Percentiles rank a stretch among this genome's conserved stretches.
Evolutionary conservation across 2,329 filamentous ascomycete genomes (phyloP).

Genomic region (Elsinoe fawcettii): DNA sequence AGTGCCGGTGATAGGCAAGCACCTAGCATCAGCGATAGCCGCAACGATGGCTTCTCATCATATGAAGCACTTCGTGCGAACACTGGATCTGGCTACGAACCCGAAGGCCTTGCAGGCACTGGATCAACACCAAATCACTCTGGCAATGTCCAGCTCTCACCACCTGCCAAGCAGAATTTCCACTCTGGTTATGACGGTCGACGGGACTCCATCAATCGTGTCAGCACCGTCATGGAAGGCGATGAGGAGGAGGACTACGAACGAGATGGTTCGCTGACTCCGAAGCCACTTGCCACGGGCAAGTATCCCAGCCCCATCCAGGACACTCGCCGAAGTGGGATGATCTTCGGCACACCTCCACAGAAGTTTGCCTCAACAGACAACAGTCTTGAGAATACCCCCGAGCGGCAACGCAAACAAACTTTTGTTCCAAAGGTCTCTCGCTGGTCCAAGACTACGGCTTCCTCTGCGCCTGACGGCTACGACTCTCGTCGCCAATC

Average conservation of each 20-base stretch:
- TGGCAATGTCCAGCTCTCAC: constrained; percentile 19
- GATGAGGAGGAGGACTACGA: constrained; percentile 60
- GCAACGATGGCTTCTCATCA: constrained; percentile 50
- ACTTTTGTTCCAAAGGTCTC: constrained; percentile 91
- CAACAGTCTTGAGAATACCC: constrained; percentile 63
- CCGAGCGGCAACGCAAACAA: constrained; percentile 77
- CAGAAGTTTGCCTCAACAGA: constrained; percentile 35
- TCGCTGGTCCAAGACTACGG: constrained; percentile 92
- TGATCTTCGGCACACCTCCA: constrained; percentile 45
- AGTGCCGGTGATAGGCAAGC: constrained; percentile 19
- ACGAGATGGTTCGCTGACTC: constrained; percentile 50
- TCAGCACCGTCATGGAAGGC: constrained; percentile 81
- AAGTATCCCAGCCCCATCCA: constrained; percentile 49
- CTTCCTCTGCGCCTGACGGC: constrained; percentile 74
- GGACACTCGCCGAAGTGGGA: constrained; percentile 38
- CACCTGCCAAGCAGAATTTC: constrained; percentile 30
- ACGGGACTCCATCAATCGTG: constrained; percentile 62
- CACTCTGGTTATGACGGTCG: constrained; percentile 47
- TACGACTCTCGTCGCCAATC: constrained; percentile 57
- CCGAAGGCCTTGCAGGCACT: constrained; percentile 70
- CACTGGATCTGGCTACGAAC: constrained; percentile 69
- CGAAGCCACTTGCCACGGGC: constrained; percentile 29
- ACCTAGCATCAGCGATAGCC: constrained; percentile 15
- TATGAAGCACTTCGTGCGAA: constrained; percentile 64
- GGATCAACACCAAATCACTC: constrained; percentile 62